Evolutionary conservation across 768 basidiomycete species (phyloP).

Genomic region (Trametes punicea): DNA sequence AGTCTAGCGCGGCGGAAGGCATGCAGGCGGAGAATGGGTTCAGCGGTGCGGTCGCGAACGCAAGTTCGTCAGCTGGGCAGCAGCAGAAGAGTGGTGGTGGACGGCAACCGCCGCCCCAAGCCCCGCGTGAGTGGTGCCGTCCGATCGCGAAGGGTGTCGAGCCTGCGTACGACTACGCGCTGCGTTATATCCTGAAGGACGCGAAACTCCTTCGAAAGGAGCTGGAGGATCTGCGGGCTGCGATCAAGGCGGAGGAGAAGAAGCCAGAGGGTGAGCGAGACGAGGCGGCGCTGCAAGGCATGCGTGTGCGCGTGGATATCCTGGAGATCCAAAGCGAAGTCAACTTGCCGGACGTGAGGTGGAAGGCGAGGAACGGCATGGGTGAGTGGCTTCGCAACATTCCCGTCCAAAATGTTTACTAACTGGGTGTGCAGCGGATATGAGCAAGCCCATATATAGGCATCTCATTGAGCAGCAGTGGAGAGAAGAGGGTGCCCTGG

Average conservation of each 20-base stretch:
- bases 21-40: conserved; percentile 5
- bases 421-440: conserved; percentile 45
- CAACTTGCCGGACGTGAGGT: conserved; percentile 81
- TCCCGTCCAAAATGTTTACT: background rate
- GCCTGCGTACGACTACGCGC: conserved; percentile 82
- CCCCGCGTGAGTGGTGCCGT: conserved; percentile 60
- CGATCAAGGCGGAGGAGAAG: conserved; percentile 24
- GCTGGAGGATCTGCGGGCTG: conserved; percentile 36
- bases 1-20: conserved; percentile 2
- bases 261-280: conserved; percentile 31
- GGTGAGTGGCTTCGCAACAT: conserved; percentile 58
- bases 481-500: conserved; percentile 80
- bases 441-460: conserved; percentile 68
- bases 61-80: background rate
- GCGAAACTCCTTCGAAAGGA: conserved; percentile 46
- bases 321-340: conserved; percentile 77
- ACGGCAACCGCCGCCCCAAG: conserved; percentile 48
- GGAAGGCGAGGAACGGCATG: conserved; percentile 76
- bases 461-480: conserved; percentile 80
- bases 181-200: conserved; percentile 67
- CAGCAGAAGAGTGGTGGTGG: conserved; percentile 33
- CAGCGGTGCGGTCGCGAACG: conserved; percentile 10
- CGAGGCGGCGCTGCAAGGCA: conserved; percentile 38
- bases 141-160: conserved; percentile 61
- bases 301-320: conserved; percentile 51